Percentiles rank a stretch among this genome's conserved stretches.
Conservation (phyloP, 495 filamentous ascomycete genomes). For the Hypoxylon subgilvum region DNA sequence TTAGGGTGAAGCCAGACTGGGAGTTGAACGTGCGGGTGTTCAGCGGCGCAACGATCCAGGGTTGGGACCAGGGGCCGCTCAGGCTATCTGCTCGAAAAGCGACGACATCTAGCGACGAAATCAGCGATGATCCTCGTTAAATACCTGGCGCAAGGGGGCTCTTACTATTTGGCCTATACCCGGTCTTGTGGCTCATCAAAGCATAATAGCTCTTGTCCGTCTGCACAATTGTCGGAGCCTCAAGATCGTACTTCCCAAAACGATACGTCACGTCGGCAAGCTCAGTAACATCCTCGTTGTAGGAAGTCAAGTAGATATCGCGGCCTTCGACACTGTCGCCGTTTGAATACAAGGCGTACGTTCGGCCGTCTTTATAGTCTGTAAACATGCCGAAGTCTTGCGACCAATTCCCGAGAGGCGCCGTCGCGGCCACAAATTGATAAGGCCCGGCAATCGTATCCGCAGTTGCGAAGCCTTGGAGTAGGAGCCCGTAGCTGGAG, state of each 20-base stretch:
- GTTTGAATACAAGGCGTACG: conserved; percentile 53
- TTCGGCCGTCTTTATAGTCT: conserved; percentile 50
- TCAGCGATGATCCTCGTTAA: neutral
- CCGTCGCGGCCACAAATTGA: conserved; percentile 46
- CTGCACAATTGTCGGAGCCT: conserved; percentile 53
- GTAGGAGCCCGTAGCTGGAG: conserved; percentile 49
- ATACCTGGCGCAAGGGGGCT: neutral
- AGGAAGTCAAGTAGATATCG: conserved; percentile 51
- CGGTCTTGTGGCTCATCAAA: conserved; percentile 56
- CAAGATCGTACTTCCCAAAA: conserved; percentile 54
- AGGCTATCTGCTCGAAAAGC: conserved; percentile 55
- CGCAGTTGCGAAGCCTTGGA: conserved; percentile 50
- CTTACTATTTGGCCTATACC: conserved; percentile 55
- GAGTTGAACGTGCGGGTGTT: conserved; percentile 60
- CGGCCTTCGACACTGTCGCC: conserved; percentile 49
- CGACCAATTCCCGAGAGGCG: conserved; percentile 55
- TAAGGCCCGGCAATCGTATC: conserved; percentile 51
- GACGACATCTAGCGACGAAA: conserved; percentile 45
- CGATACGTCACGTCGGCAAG: conserved; percentile 49
- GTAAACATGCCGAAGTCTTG: conserved; percentile 56
- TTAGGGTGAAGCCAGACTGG: conserved; percentile 57
- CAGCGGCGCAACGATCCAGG: conserved; percentile 53
- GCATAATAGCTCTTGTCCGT: conserved; percentile 54
- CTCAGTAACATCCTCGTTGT: conserved; percentile 44
- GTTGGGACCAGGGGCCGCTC: conserved; percentile 59